These are phyloP conservation scores for Citrus sp. DNA, from an alignment of 345 rosid genomes.

Conservation along the genomic window DNA sequence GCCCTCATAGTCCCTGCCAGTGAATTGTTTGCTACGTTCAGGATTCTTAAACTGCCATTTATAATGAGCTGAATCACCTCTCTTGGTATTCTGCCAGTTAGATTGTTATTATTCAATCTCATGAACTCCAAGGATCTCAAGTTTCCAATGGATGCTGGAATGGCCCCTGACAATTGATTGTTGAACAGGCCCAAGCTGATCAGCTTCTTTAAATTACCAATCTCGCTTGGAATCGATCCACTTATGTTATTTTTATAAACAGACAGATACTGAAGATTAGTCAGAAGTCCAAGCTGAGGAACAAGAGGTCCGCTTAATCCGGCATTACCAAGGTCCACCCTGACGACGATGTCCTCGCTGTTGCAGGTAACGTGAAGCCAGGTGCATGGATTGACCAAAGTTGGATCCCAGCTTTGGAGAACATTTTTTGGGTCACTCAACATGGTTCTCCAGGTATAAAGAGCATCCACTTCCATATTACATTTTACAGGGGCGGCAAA, in stretches of 20 bases:
- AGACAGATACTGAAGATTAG: conserved; percentile 43
- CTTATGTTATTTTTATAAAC: conserved; percentile 19
- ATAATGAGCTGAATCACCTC: conserved; percentile 24
- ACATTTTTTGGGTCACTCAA: conserved; percentile 33
- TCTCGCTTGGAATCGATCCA: conserved; percentile 35
- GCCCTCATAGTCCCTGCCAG: conserved; percentile 29
- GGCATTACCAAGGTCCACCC: conserved; percentile 45
- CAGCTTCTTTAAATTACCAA: conserved; percentile 37
- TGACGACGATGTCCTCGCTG: background rate
- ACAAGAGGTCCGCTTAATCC: conserved; percentile 38
- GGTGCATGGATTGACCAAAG: conserved; percentile 40
- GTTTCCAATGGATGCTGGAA: conserved; percentile 41
- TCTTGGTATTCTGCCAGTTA: conserved; percentile 38
- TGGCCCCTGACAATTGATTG: conserved; percentile 34
- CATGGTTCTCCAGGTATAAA: conserved; percentile 20
- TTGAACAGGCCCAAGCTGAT: conserved; percentile 33
- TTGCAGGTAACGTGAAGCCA: conserved; percentile 49
- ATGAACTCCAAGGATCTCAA: conserved; percentile 28
- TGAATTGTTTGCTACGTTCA: conserved; percentile 41
- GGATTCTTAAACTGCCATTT: conserved; percentile 23
- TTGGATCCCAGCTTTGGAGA: conserved; percentile 46
- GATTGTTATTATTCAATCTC: conserved; percentile 38
- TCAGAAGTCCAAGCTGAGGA: conserved; percentile 38
- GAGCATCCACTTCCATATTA: conserved; percentile 37
- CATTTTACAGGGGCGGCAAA: background rate